Percentiles rank a stretch among this genome's conserved stretches.
These are phyloP conservation scores for Lolium multiflorum DNA, from an alignment of 176 grass and related monocot species.

Conservation along the genomic window DNA sequence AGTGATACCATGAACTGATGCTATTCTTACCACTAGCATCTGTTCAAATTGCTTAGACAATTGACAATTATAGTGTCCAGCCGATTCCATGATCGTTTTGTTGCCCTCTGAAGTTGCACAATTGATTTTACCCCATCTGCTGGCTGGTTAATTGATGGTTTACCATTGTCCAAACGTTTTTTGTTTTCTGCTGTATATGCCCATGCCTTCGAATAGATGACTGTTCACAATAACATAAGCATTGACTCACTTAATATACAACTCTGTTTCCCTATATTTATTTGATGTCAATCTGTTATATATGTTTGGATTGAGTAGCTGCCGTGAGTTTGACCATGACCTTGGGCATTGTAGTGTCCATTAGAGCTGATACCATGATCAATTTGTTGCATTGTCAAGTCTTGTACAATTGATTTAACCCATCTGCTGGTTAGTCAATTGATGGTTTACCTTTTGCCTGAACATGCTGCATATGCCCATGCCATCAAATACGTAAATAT, in stretches of 20 bases:
- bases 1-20: no score
- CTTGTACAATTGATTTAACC: no score
- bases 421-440: no score
- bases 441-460: no score
- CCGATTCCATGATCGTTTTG: background rate
- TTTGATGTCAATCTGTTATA: background rate
- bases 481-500: background rate
- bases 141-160: background rate
- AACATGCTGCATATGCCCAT: background rate
- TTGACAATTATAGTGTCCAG: background rate
- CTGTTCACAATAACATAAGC: background rate
- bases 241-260: background rate
- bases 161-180: background rate
- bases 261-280: background rate
- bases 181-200: background rate
- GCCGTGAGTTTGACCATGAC: background rate
- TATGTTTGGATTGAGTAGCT: constrained; percentile 5
- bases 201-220: background rate
- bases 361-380: no score
- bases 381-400: no score
- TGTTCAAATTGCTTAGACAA: background rate
- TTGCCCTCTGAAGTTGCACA: constrained; percentile 13
- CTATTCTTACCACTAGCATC: background rate
- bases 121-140: background rate
- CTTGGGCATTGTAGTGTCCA: no score